Evolutionary conservation across 108 stramenopile genomes (phyloP).

Genomic region (Skeletonema costatum): DNA sequence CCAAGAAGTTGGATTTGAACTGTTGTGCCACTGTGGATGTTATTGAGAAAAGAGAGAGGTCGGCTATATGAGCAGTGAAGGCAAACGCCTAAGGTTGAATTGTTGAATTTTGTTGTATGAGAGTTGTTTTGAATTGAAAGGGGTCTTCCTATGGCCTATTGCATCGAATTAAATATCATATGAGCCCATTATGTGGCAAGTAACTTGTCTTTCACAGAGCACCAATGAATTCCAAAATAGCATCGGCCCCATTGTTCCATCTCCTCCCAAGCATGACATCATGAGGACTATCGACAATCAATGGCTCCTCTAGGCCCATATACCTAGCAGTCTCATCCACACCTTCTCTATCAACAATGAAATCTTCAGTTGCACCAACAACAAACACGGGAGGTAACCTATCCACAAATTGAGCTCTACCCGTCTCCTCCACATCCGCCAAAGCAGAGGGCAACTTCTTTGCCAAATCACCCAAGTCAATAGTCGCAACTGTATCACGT

Average conservation of each 20-base stretch:
- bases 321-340: slow-evolving; percentile 49
- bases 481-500: slow-evolving; percentile 44
- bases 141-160: no score
- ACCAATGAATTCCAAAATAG: slow-evolving; percentile 27
- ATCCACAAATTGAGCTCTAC: slow-evolving; percentile 43
- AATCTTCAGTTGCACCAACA: slow-evolving; percentile 53
- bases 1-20: background rate
- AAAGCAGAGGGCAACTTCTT: slow-evolving; percentile 36
- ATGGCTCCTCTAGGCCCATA: slow-evolving; percentile 30
- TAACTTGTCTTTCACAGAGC: background rate
- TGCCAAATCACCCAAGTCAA: slow-evolving; percentile 50
- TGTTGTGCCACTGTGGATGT: background rate
- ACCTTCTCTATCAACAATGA: slow-evolving; percentile 58
- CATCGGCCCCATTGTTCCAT: slow-evolving; percentile 50
- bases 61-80: background rate
- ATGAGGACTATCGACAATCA: slow-evolving; percentile 51
- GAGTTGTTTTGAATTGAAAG: background rate
- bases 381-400: slow-evolving; percentile 41
- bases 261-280: slow-evolving; percentile 61
- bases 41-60: background rate
- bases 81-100: background rate
- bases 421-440: slow-evolving; percentile 23
- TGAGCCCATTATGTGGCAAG: no score
- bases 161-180: no score
- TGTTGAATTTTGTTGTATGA: background rate